These are phyloP conservation scores for Solanum chacoense DNA, from an alignment of 305 asterid species.

Conservation along the genomic window DNA sequence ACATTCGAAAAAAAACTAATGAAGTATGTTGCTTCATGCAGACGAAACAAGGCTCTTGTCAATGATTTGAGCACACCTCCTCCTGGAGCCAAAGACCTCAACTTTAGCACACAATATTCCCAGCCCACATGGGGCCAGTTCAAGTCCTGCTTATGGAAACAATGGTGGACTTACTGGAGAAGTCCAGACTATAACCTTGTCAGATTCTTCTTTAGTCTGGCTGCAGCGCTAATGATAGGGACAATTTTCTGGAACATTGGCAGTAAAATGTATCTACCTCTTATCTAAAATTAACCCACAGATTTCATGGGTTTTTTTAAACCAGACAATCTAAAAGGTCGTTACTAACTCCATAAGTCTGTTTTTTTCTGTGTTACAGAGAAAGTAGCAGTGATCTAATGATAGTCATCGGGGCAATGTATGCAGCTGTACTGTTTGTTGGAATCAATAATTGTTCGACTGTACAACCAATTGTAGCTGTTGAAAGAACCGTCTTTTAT, in stretches of 20 bases:
- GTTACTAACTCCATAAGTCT: background rate
- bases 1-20: background rate
- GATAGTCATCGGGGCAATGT: constrained; percentile 85
- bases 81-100: constrained; percentile 37
- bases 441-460: constrained; percentile 81
- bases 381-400: constrained; percentile 39
- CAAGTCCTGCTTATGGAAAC: constrained; percentile 54
- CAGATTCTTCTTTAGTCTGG: constrained; percentile 52
- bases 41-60: constrained; percentile 47
- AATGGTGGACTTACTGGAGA: constrained; percentile 61
- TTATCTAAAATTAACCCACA: background rate
- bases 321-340: background rate
- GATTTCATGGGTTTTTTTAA: background rate
- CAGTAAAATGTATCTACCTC: constrained; percentile 34
- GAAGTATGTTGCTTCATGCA: constrained; percentile 7
- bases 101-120: constrained; percentile 38
- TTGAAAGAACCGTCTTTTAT: constrained; percentile 84
- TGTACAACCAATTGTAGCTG: constrained; percentile 82
- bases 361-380: constrained; percentile 23
- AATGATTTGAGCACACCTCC: constrained; percentile 41
- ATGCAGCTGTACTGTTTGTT: constrained; percentile 58
- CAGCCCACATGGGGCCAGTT: constrained; percentile 47
- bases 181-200: constrained; percentile 67
- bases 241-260: constrained; percentile 69
- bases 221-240: constrained; percentile 48